A percentile compares a stretch with the other conserved stretches of the same genome.
These are phyloP conservation scores for Coniosporium tulheliwenetii DNA, from an alignment of 2,329 filamentous ascomycete species.

Conservation along the genomic window DNA sequence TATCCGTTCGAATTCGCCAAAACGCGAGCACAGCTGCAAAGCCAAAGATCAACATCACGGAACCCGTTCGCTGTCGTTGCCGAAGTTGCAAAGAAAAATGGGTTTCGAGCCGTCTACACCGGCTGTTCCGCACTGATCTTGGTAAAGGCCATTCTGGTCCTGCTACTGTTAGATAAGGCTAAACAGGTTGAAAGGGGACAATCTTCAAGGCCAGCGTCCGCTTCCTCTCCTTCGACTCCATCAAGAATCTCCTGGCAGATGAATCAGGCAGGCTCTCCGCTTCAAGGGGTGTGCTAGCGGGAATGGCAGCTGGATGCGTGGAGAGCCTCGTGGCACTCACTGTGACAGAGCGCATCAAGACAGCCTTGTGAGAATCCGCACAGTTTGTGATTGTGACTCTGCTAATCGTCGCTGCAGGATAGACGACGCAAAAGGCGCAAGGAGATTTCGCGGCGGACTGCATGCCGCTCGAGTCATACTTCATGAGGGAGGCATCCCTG, in stretches of 20 bases:
- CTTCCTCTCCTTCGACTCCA: constrained; percentile 50
- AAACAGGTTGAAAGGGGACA: constrained; percentile 28
- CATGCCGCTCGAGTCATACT: constrained; percentile 36
- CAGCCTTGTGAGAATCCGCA: constrained; percentile 27
- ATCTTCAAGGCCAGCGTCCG: constrained; percentile 50
- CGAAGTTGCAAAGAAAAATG: constrained; percentile 40
- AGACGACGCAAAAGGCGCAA: constrained; percentile 38
- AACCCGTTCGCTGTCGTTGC: constrained; percentile 44
- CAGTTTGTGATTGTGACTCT: too few relatives aligned
- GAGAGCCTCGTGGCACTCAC: constrained; percentile 51
- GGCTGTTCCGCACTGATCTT: constrained; percentile 45
- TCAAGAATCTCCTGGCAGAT: constrained; percentile 42
- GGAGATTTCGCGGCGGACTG: constrained; percentile 31
- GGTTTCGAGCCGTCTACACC: constrained; percentile 43
- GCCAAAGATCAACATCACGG: constrained; percentile 27
- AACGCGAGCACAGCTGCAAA: constrained; percentile 42
- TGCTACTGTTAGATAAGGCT: not conserved
- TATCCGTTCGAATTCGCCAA: constrained; percentile 57
- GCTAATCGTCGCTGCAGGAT: constrained; percentile 18
- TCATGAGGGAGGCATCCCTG: constrained; percentile 35
- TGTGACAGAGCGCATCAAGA: constrained; percentile 53
- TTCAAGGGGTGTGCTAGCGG: constrained; percentile 41
- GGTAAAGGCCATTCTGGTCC: constrained; percentile 9
- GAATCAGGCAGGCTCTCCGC: constrained; percentile 42
- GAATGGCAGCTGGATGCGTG: constrained; percentile 47